Evolutionary conservation across 2,329 filamentous ascomycete genomes (phyloP), one percentile per base, ranked within the genome.

Genomic region (Aureobasidium sp.): DNA sequence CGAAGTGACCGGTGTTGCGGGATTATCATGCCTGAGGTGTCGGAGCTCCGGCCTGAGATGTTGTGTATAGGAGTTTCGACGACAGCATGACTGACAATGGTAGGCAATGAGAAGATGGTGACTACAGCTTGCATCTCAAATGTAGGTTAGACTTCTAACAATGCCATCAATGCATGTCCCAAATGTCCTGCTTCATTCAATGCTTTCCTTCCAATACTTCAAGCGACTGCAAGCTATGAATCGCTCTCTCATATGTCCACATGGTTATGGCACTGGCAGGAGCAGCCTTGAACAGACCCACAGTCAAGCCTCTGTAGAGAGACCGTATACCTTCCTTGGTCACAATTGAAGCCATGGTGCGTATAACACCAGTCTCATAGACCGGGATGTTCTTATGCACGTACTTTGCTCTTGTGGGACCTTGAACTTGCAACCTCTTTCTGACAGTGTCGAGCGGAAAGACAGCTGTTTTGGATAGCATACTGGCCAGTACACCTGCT

Each of bases 391-490:
- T 91, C 69, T 85, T 84, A 74, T 95, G 89, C 17, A 93, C 85
- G 73, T 97, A 99, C 66, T 81, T 81, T 41, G 76, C 77, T 65
- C 92, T 81, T 64, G 89, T 96, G 1, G 94, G 94, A 0, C 94
- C 94, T 74, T 99, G 94, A 3, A 99, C 92, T 76, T 99, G 94
- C 67, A 99, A 82, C 51, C 94, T 82, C 79, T 97, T 99, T 67
- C 94, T 81, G 39, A 97, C 90, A 32, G 96, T 85, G 72, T 99
- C 94, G 27, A 99, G 81, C 17, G 94, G 94, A 69, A 97, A 99
- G 12, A 97, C 90, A 1, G 84, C 85, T 36, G 92, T 95, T 78
- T 99, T 99, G 47, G 91, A 87, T 26, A 90, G 69, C 2, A 96
- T 79, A 65, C 90, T 92, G 0, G 92, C 92, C 1, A 89, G 66